Evolutionary conservation across 2,329 filamentous ascomycete species (phyloP).

Genomic region (Chaetomium olivaceum): DNA sequence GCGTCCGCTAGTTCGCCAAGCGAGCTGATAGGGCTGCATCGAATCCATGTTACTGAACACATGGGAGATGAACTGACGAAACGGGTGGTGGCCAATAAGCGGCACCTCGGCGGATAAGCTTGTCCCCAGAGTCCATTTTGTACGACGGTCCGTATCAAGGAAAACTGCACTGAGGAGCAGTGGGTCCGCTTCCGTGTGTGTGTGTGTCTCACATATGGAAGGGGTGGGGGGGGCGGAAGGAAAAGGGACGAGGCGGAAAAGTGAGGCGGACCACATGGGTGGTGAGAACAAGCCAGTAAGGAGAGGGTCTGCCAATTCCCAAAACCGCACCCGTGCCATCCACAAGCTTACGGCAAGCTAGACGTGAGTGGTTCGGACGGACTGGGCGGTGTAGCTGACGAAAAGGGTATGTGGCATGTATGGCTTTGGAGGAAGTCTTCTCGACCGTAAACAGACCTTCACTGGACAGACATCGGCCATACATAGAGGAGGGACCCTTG

Average conservation of each 20-base stretch:
- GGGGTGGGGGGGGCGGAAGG: neutral
- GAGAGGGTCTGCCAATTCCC: constrained; percentile 5
- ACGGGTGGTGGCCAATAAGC: neutral
- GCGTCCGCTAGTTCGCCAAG: constrained; percentile 2
- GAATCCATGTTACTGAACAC: constrained; percentile 14
- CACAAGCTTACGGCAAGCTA: constrained; percentile 20
- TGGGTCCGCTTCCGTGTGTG: neutral
- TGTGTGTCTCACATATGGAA: constrained; percentile 13
- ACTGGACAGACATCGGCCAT: constrained; percentile 22
- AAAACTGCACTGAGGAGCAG: neutral
- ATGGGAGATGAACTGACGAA: neutral
- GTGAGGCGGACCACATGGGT: constrained; percentile 32
- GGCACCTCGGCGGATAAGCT: neutral
- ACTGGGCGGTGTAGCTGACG: constrained; percentile 28
- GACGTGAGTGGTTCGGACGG: constrained; percentile 25
- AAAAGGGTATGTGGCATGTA: constrained; percentile 21
- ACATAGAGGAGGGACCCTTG: constrained; percentile 6
- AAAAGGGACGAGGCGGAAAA: constrained; percentile 28
- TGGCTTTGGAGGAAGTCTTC: constrained; percentile 17
- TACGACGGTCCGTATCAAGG: neutral
- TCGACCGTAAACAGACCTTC: constrained; percentile 23
- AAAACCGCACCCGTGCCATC: constrained; percentile 22
- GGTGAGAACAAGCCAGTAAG: constrained; percentile 26
- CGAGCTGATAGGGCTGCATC: constrained; percentile 31
- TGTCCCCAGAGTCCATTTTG: neutral